Evolutionary conservation across 768 basidiomycete genomes (phyloP).

Genomic region (Mycena venus): DNA sequence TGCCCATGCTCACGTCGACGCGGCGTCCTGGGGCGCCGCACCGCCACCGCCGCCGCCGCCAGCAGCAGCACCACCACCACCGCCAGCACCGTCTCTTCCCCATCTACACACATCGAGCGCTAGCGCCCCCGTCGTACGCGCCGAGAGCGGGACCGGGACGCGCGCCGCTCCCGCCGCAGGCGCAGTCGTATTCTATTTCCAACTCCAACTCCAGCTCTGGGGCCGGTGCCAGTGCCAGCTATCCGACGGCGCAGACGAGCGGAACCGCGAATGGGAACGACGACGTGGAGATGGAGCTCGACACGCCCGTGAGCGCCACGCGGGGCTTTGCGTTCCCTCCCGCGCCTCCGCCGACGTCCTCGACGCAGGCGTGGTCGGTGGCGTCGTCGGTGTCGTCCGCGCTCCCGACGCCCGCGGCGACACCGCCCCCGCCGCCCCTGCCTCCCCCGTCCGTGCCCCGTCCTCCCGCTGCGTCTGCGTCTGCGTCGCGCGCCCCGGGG

Average conservation of each 20-base stretch:
- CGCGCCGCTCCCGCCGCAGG: not conserved
- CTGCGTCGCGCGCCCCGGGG: not conserved
- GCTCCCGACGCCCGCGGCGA: not conserved
- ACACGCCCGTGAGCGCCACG: constrained; percentile 36
- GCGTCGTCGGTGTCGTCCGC: not conserved
- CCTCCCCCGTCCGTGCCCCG: not conserved
- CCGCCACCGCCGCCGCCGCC: not conserved
- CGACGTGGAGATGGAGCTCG: constrained; percentile 47
- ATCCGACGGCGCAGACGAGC: not conserved
- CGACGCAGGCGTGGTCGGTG: not conserved
- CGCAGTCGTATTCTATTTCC: not conserved
- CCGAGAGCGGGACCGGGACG: too few relatives aligned
- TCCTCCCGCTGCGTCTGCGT: not conserved
- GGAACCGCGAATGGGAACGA: not conserved
- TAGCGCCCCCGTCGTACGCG: too few relatives aligned
- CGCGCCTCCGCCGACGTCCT: not conserved
- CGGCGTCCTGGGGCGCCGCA: not conserved
- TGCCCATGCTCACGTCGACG: too few relatives aligned
- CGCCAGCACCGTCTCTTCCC: too few relatives aligned
- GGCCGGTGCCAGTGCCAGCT: too few relatives aligned
- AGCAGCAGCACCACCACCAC: too few relatives aligned
- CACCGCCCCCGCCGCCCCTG: not conserved
- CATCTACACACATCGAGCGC: too few relatives aligned
- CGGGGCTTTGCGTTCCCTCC: not conserved
- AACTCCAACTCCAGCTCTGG: not conserved